Evolutionary conservation across 2,329 filamentous ascomycete genomes (phyloP).

Genomic region (Amauroascus verrucosus): DNA sequence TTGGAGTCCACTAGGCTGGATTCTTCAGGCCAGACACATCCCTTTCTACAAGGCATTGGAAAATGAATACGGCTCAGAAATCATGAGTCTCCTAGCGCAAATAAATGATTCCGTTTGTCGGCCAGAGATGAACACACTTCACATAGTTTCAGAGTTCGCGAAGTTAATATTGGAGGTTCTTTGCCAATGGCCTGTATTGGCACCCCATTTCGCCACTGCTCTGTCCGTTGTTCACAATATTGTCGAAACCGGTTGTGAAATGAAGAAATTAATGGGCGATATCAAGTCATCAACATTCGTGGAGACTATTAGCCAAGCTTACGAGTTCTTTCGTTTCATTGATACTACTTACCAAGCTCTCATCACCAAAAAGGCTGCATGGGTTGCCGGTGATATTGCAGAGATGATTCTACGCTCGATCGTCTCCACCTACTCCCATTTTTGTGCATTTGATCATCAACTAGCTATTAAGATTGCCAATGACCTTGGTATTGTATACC

Average conservation of each 20-base stretch:
- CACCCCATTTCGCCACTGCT: constrained; percentile 18
- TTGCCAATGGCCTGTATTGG: constrained; percentile 24
- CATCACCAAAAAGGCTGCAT: constrained; percentile 35
- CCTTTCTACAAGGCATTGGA: constrained; percentile 32
- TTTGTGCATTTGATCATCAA: constrained; percentile 24
- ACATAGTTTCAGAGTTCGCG: constrained; percentile 24
- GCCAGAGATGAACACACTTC: constrained; percentile 22
- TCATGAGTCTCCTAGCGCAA: constrained; percentile 22
- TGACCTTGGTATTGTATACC: constrained; percentile 29
- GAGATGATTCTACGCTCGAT: constrained; percentile 29
- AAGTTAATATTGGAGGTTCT: constrained; percentile 23
- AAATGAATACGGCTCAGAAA: constrained; percentile 23
- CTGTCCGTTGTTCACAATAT: constrained; percentile 23
- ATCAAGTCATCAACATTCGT: constrained; percentile 18
- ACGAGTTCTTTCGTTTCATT: constrained; percentile 25
- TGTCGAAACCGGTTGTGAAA: constrained; percentile 25
- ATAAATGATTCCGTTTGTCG: constrained; percentile 24
- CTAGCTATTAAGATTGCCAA: constrained; percentile 28
- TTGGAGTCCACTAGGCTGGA: constrained; percentile 28
- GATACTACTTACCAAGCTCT: constrained; percentile 31
- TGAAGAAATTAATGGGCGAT: constrained; percentile 19
- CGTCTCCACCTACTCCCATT: constrained; percentile 23
- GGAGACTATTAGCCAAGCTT: constrained; percentile 20
- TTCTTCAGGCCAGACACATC: constrained; percentile 26
- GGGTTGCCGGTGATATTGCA: constrained; percentile 35